These are phyloP conservation scores for Gynandropsis gynandra DNA, from an alignment of 345 rosid genomes.

Conservation along the genomic window DNA sequence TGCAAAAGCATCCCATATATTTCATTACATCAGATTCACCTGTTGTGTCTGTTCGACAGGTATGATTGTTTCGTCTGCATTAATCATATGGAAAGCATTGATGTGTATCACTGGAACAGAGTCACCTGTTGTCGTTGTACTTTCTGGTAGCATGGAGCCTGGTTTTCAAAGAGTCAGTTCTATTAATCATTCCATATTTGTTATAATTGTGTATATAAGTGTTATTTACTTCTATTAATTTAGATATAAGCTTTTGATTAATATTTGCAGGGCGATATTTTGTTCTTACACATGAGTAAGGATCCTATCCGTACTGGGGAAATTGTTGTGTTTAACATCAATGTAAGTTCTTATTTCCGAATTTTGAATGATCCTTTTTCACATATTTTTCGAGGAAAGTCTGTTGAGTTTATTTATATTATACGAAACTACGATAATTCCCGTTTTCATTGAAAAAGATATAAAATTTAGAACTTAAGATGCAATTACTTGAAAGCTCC, in stretches of 20 bases:
- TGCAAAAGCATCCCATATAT: background rate
- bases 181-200: background rate
- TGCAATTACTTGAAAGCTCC: too few relatives aligned
- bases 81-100: constrained; percentile 92
- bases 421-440: background rate
- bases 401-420: background rate
- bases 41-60: constrained; percentile 32
- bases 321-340: constrained; percentile 90
- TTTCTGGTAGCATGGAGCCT: constrained; percentile 99
- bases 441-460: too few relatives aligned
- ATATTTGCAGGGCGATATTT: constrained; percentile 77
- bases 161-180: constrained; percentile 84
- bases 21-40: background rate
- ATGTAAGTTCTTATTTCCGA: constrained; percentile 44
- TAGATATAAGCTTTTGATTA: constrained; percentile 4
- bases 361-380: constrained; percentile 1
- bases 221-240: constrained; percentile 3
- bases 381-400: too few relatives aligned
- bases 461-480: too few relatives aligned
- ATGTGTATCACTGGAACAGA: constrained; percentile 97
- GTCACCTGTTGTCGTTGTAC: constrained; percentile 97
- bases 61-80: constrained; percentile 91
- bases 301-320: constrained; percentile 96
- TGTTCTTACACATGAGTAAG: constrained; percentile 86
- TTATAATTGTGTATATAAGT: background rate